Evolutionary conservation across 1,284 basidiomycete species (phyloP), one percentile per base, ranked within the genome.

Genomic region (Serendipita sp.): DNA sequence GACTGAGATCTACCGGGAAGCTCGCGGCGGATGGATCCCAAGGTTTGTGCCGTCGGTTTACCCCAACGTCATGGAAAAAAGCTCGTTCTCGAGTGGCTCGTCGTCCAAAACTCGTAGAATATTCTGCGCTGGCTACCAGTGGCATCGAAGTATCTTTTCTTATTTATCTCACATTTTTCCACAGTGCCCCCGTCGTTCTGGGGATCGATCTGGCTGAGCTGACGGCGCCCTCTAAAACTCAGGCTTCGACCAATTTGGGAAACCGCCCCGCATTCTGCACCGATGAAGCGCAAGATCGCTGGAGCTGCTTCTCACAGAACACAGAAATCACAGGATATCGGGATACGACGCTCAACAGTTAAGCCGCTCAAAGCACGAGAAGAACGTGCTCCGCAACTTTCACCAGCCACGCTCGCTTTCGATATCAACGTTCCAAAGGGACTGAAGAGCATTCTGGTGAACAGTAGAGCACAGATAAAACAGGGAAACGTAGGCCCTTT

Each of bases 41-140:
- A 49, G 45, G 6, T 22, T 35, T 58, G n/a, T n/a, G 29, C 17
- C 17, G 29, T 8, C 17, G 8, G 15, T 58, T 26, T 58, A n/a
- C 53, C 53, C 53, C 53, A 58, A 58, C 53, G 53, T 58, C 53
- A 58, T 34, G 12, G 8, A 58, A 53, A 53, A 26, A 32, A 10
- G 26, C 22, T 34, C 22, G 32, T n/a, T 6, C 8, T 49, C 17
- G 45, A 49, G 45, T 49, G 45, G 45, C 45, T 49, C 29, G 17
- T 6, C n/a, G 6, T 29, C 29, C 8, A 29, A 29, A 29, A 17
- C 8, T 29, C 17, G 45, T 17, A 17, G 2, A 29, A 6, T 22
- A 49, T 29, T 49, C 29, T n/a, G 45, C 17, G 45, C 45, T 49
- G 15, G 34, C 53, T 58, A 26, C 32, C 53, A 32, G 34, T 10